phyloP scores from a whole-genome alignment of 2,329 filamentous ascomycete genomes.

The Colletotrichum falcatum region DNA sequence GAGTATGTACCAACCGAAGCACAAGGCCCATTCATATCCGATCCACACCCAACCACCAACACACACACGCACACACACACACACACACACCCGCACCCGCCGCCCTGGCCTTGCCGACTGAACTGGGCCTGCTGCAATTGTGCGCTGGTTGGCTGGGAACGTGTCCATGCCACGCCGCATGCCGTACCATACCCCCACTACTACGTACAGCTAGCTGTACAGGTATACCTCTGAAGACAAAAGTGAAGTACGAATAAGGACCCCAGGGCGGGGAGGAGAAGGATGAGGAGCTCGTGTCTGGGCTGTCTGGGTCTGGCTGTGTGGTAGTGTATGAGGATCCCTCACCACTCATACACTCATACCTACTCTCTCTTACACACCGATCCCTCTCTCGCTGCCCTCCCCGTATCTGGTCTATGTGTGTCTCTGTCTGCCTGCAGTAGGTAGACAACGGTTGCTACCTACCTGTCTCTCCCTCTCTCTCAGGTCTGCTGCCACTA shows the following conservation, averaged over 20 bases:
- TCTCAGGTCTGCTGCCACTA: background rate
- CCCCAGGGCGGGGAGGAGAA: background rate
- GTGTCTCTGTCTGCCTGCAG: background rate
- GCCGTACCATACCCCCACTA: background rate
- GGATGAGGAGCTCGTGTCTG: conserved; percentile 2
- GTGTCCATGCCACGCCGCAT: conserved; percentile 16
- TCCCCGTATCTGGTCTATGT: background rate
- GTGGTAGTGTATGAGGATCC: background rate
- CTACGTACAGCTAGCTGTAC: background rate
- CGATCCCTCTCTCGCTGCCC: background rate
- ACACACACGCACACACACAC: conserved; percentile 2
- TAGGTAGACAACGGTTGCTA: conserved; percentile 16
- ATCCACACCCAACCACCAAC: conserved; percentile 24
- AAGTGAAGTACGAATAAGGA: conserved; percentile 3
- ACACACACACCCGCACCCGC: conserved; percentile 15
- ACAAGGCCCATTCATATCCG: conserved; percentile 25
- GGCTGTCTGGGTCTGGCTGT: conserved; percentile 7
- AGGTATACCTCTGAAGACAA: background rate
- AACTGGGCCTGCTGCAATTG: conserved; percentile 2
- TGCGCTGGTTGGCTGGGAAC: conserved; percentile 19
- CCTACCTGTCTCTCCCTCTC: background rate
- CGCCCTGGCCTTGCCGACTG: conserved; percentile 25
- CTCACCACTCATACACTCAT: background rate
- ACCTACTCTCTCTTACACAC: background rate
- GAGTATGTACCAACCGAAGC: background rate